Percentiles rank a stretch among this genome's conserved stretches.
Conservation (phyloP, 176 grass and related monocot species). For the Oryza coarctata region DNA sequence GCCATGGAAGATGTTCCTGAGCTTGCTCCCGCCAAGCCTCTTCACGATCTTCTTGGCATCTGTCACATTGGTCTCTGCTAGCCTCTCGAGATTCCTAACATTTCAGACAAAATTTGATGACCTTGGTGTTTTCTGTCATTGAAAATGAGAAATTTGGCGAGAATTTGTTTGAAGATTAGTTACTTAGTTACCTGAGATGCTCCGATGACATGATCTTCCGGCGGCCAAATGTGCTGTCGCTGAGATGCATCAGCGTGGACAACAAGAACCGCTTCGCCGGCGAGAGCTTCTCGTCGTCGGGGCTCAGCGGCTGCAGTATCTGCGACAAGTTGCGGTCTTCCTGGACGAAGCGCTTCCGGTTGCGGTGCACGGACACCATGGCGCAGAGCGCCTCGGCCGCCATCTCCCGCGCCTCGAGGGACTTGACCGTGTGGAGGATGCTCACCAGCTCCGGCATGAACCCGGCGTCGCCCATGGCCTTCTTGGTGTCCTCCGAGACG, state of each 20-base stretch:
- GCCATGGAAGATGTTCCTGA: constrained; percentile 73
- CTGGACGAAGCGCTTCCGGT: constrained; percentile 73
- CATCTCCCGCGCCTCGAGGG: constrained; percentile 57
- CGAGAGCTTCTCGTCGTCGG: constrained; percentile 64
- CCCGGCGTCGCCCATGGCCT: constrained; percentile 72
- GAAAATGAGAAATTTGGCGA: not conserved
- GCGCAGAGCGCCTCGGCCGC: constrained; percentile 70
- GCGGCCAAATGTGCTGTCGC: constrained; percentile 63
- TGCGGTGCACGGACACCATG: constrained; percentile 68
- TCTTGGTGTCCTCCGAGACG: constrained; percentile 62
- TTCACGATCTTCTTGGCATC: constrained; percentile 89
- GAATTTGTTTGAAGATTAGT: not conserved
- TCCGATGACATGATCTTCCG: constrained; percentile 76
- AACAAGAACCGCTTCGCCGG: constrained; percentile 68
- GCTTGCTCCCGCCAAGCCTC: constrained; percentile 71
- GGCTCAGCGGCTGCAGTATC: constrained; percentile 59
- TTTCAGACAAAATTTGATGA: not conserved
- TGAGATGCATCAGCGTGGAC: constrained; percentile 55
- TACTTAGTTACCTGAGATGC: constrained; percentile 34
- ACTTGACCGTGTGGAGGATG: constrained; percentile 45
- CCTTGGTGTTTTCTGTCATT: not conserved
- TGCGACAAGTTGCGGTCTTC: constrained; percentile 59
- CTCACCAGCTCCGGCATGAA: constrained; percentile 81
- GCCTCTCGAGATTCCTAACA: constrained; percentile 64
- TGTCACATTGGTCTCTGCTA: constrained; percentile 60